phyloP scores from a whole-genome alignment of 2,329 filamentous ascomycete genomes.

The Scedosporium dehoogii region DNA sequence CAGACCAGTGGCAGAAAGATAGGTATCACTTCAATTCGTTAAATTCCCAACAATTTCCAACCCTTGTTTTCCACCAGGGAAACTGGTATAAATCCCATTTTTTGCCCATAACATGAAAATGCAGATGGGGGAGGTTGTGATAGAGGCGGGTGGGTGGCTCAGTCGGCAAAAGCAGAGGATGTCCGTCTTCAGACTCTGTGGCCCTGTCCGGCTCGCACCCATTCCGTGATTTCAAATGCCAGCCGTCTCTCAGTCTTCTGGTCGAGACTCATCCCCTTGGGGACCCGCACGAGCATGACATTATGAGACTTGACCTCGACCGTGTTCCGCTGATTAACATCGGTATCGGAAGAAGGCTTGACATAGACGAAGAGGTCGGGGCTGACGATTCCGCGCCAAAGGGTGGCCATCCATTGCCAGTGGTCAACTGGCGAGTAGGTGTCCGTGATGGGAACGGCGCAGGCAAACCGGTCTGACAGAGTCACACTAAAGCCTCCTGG shows the following conservation, averaged over 20 bases:
- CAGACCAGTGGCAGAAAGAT: too few relatives aligned
- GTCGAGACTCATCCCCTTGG: constrained; percentile 37
- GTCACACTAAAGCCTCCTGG: constrained; percentile 72
- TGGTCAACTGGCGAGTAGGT: constrained; percentile 76
- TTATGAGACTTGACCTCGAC: constrained; percentile 23
- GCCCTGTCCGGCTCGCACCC: constrained; percentile 43
- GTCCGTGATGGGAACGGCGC: constrained; percentile 63
- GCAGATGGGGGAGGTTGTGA: too few relatives aligned
- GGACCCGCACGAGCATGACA: constrained; percentile 44
- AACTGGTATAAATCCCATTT: too few relatives aligned
- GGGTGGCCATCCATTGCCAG: constrained; percentile 93
- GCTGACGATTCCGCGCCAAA: constrained; percentile 80
- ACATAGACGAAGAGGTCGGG: constrained; percentile 72
- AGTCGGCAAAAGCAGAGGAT: background rate
- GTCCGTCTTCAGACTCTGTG: background rate
- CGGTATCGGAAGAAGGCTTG: constrained; percentile 26
- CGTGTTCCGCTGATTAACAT: constrained; percentile 26
- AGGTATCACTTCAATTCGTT: too few relatives aligned
- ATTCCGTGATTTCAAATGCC: constrained; percentile 83
- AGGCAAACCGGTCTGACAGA: constrained; percentile 65
- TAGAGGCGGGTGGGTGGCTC: too few relatives aligned
- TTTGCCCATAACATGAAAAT: too few relatives aligned
- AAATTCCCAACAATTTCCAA: too few relatives aligned
- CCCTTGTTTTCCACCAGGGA: too few relatives aligned
- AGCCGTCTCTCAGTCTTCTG: constrained; percentile 65